These are phyloP conservation scores for Aaosphaeria arxii DNA, from an alignment of 2,329 filamentous ascomycete genomes.

Conservation along the genomic window DNA sequence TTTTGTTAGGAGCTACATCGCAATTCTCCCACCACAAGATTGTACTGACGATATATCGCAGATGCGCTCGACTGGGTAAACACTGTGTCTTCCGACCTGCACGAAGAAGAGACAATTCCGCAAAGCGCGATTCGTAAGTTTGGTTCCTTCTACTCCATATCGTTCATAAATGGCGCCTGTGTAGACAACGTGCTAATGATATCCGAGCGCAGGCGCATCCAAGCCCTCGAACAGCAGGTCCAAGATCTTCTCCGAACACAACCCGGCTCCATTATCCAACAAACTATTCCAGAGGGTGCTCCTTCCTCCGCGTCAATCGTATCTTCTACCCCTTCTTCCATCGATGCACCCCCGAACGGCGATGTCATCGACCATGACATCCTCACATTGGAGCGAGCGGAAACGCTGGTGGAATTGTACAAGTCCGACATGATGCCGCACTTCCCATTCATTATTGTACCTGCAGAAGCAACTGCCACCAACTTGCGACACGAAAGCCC, in stretches of 20 bases:
- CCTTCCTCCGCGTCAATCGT: slow-evolving; percentile 6
- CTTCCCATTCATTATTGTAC: slow-evolving; percentile 38
- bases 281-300: slow-evolving; percentile 16
- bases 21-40: not conserved
- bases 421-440: slow-evolving; percentile 34
- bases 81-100: slow-evolving; percentile 36
- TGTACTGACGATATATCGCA: slow-evolving; percentile 6
- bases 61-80: slow-evolving; percentile 36
- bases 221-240: slow-evolving; percentile 37
- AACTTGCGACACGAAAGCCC: slow-evolving; percentile 26
- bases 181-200: not conserved
- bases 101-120: slow-evolving; percentile 33
- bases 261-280: slow-evolving; percentile 15
- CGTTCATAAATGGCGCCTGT: not conserved
- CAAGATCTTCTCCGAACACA: slow-evolving; percentile 23
- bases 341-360: slow-evolving; percentile 4
- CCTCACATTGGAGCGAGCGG: slow-evolving; percentile 21
- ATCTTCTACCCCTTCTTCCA: slow-evolving; percentile 2
- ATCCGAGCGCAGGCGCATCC: slow-evolving; percentile 22
- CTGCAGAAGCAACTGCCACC: slow-evolving; percentile 15
- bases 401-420: slow-evolving; percentile 29
- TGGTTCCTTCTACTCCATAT: not conserved
- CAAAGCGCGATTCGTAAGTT: slow-evolving; percentile 33
- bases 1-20: not conserved
- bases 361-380: slow-evolving; percentile 28